Evolutionary conservation across 306 rosid genomes (phyloP).

Genomic region (Ormosia emarginata): DNA sequence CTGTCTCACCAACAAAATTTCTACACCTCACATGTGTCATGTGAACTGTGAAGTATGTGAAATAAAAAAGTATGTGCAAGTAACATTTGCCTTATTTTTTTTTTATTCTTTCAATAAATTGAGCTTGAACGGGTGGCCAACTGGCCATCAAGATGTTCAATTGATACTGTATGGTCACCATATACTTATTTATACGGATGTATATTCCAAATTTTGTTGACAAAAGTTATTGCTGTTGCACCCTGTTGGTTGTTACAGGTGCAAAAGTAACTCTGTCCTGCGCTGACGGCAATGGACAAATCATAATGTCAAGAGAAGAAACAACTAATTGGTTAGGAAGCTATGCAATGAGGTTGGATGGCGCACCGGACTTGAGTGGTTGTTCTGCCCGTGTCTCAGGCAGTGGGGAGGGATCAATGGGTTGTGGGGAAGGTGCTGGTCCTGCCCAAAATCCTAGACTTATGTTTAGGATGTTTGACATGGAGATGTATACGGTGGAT

Average conservation of each 20-base stretch:
- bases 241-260: conserved; percentile 44
- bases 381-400: conserved; percentile 62
- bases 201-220: background rate
- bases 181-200: background rate
- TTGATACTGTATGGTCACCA: background rate
- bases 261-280: conserved; percentile 70
- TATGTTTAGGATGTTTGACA: conserved; percentile 68
- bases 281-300: conserved; percentile 56
- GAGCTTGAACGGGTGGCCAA: conserved; percentile 6
- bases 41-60: background rate
- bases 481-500: conserved; percentile 70
- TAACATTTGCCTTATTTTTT: background rate
- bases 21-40: background rate
- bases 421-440: conserved; percentile 56
- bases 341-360: conserved; percentile 66
- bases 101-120: background rate
- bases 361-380: conserved; percentile 62
- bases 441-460: conserved; percentile 66
- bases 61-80: background rate
- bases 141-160: background rate
- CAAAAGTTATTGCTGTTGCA: conserved; percentile 5
- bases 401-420: conserved; percentile 43
- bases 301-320: conserved; percentile 70
- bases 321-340: conserved; percentile 74
- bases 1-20: background rate